A percentile compares a stretch with the other conserved stretches of the same genome.
These are phyloP conservation scores for Beta corolliflora DNA, from an alignment of 179 eudicot genomes.

Conservation along the genomic window DNA sequence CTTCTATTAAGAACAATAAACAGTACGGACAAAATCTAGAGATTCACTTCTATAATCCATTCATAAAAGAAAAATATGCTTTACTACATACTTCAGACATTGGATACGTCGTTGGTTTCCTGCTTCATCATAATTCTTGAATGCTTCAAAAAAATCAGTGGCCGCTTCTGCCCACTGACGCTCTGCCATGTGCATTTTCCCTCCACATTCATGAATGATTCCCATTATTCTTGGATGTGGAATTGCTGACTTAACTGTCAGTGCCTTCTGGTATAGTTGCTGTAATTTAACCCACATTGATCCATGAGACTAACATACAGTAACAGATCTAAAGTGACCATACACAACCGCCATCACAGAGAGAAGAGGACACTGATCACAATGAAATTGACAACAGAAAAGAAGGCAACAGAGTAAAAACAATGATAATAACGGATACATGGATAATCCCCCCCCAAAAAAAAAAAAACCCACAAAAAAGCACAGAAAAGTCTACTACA, in stretches of 20 bases:
- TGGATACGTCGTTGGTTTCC: conserved; percentile 93
- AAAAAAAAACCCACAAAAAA: too few species aligned
- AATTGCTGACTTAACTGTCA: conserved; percentile 96
- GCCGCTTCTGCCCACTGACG: conserved; percentile 98
- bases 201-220: conserved; percentile 97
- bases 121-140: conserved; percentile 99
- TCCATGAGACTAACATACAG: conserved; percentile 17
- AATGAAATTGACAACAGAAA: too few species aligned
- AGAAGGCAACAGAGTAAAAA: background rate
- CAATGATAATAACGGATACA: too few species aligned
- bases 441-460: too few species aligned
- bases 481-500: too few species aligned
- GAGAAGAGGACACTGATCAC: too few species aligned
- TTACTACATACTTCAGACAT: conserved; percentile 76
- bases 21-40: background rate
- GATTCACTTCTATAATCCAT: background rate
- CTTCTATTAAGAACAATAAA: background rate
- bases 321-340: background rate
- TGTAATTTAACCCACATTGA: conserved; percentile 36
- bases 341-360: background rate
- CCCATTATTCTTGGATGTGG: conserved; percentile 99
- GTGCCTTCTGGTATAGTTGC: conserved; percentile 96
- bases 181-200: conserved; percentile 99
- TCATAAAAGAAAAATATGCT: background rate
- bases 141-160: conserved; percentile 98